phyloP scores from a whole-genome alignment of 805 yeast species.

The Tetrapisispora namnaoensis region DNA sequence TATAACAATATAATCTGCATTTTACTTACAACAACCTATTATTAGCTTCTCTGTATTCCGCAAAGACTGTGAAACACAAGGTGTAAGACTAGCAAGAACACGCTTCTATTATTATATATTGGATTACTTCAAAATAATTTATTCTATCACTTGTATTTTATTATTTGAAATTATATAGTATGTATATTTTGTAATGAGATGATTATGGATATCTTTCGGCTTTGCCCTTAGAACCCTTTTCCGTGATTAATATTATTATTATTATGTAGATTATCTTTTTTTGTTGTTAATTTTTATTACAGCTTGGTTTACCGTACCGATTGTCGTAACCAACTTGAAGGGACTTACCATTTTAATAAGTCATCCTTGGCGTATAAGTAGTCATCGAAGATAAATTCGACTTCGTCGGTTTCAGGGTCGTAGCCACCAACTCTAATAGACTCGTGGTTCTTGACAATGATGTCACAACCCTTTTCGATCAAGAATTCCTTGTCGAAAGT shows the following conservation, averaged over 20 bases:
- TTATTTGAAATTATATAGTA: neutral
- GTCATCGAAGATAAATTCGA: slow-evolving; percentile 31
- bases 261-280: neutral
- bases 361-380: slow-evolving; percentile 32
- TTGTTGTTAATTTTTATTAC: slow-evolving; percentile 20
- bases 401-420: slow-evolving; percentile 34
- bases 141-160: slow-evolving; percentile 1
- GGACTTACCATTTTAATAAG: slow-evolving; percentile 26
- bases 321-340: neutral
- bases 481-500: slow-evolving; percentile 63
- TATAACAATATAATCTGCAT: neutral
- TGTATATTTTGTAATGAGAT: neutral
- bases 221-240: neutral
- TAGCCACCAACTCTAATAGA: slow-evolving; percentile 50
- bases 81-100: too few relatives aligned
- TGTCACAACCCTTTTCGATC: slow-evolving; percentile 68
- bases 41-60: neutral
- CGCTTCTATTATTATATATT: too few relatives aligned
- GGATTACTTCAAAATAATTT: neutral
- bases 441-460: slow-evolving; percentile 64
- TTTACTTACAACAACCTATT: neutral
- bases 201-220: neutral
- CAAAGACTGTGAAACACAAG: too few relatives aligned
- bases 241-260: neutral
- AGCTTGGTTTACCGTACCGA: slow-evolving; percentile 20